phyloP scores from a whole-genome alignment of 495 filamentous ascomycete genomes.

The Pyronema domesticum region DNA sequence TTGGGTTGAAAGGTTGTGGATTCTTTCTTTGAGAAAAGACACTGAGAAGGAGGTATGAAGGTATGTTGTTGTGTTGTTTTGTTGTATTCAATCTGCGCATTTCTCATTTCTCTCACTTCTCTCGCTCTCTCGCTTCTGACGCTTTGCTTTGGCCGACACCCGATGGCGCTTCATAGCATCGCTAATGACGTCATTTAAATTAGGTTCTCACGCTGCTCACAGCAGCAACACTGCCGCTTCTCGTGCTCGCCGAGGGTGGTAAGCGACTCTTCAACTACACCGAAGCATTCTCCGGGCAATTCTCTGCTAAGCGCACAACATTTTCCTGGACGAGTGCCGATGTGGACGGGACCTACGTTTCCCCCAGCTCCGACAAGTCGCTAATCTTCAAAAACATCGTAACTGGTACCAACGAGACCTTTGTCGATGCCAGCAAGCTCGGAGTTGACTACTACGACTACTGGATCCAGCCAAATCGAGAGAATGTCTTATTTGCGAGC shows the following conservation, averaged over 20 bases:
- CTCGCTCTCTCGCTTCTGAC: too few species aligned
- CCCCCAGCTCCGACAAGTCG: constrained; percentile 22
- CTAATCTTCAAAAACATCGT: constrained; percentile 34
- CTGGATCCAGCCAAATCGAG: constrained; percentile 28
- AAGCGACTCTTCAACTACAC: constrained; percentile 30
- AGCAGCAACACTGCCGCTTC: neutral
- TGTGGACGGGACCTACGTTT: constrained; percentile 33
- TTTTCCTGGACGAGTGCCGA: constrained; percentile 31
- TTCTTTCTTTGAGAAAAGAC: too few species aligned
- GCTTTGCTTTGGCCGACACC: too few species aligned
- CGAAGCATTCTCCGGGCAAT: constrained; percentile 26
- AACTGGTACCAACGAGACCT: constrained; percentile 30
- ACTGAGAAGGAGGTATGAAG: too few species aligned
- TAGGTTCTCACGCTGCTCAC: neutral
- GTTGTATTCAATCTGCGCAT: too few species aligned
- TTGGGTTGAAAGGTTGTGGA: too few species aligned
- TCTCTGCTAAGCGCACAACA: constrained; percentile 23
- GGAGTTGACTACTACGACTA: constrained; percentile 24
- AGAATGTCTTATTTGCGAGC: constrained; percentile 35
- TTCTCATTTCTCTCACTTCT: too few species aligned
- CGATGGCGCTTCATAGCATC: too few species aligned
- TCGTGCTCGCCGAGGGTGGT: neutral
- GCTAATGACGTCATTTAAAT: neutral
- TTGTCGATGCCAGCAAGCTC: constrained; percentile 27
- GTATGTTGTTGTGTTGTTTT: too few species aligned